These are phyloP conservation scores for Trichophyton benhamiae DNA, from an alignment of 2,329 filamentous ascomycete genomes.

Conservation along the genomic window DNA sequence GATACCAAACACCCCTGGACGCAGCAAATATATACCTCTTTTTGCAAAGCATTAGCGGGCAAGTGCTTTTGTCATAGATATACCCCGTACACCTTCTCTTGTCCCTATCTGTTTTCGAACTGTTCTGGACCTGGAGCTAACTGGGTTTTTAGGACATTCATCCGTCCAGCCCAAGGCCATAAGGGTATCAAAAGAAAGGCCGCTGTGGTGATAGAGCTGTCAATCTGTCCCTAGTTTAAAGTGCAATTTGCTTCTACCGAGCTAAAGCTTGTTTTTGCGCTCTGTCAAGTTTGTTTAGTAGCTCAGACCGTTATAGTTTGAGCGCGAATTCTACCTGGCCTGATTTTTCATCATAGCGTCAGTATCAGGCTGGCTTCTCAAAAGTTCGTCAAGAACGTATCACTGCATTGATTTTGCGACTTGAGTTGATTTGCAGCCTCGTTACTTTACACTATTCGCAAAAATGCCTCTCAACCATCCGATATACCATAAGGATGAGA, in stretches of 20 bases:
- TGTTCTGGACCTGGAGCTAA: not conserved
- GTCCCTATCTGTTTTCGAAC: not conserved
- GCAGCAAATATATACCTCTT: not conserved
- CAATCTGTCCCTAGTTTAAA: not conserved
- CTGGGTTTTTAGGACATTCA: not conserved
- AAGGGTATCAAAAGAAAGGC: not conserved
- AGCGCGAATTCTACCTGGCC: not conserved
- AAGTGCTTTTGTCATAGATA: not conserved
- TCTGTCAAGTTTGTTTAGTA: not conserved
- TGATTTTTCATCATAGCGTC: not conserved
- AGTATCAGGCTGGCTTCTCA: not conserved
- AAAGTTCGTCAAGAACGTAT: not conserved
- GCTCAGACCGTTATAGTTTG: not conserved
- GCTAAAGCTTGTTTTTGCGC: not conserved
- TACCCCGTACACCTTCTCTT: not conserved
- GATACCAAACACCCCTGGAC: not conserved
- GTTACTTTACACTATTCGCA: not conserved
- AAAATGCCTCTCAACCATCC: slow-evolving; percentile 37
- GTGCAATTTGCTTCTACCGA: not conserved
- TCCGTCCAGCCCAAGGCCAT: not conserved
- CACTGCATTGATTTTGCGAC: not conserved
- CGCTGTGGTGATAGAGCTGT: not conserved
- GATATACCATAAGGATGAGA: slow-evolving; percentile 65
- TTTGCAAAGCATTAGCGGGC: not conserved
- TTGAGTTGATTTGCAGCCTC: not conserved